Conservation (phyloP, 768 basidiomycete species). For the Multifurca ochricompacta region DNA sequence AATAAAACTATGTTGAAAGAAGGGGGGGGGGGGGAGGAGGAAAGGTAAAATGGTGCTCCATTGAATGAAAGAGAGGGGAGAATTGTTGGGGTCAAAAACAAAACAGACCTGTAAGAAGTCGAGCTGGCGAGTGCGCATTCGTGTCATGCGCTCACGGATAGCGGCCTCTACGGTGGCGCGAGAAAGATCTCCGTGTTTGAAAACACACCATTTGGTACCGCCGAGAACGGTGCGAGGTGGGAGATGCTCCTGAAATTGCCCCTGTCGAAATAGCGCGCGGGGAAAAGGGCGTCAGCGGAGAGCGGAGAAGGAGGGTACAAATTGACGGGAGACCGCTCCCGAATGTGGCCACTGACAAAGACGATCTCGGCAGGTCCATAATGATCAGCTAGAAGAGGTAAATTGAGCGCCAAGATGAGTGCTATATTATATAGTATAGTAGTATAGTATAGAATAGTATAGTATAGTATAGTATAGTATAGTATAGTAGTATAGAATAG, state of each 20-base stretch:
- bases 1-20: constrained; percentile 52
- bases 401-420: background rate
- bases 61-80: background rate
- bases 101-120: constrained; percentile 63
- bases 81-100: background rate
- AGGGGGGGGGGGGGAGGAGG: background rate
- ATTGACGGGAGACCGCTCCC: background rate
- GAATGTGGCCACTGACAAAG: constrained; percentile 40
- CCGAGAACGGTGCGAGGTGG: constrained; percentile 44
- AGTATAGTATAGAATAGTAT: no score
- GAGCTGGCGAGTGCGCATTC: constrained; percentile 51
- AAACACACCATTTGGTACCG: constrained; percentile 85
- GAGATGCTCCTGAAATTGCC: constrained; percentile 52
- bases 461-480: no score
- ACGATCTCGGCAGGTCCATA: constrained; percentile 79
- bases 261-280: constrained; percentile 37
- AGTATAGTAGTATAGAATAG: no score
- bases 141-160: constrained; percentile 60
- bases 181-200: constrained; percentile 44
- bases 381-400: constrained; percentile 58
- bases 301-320: no score
- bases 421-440: background rate
- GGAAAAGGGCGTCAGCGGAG: background rate
- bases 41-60: background rate
- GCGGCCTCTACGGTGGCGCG: constrained; percentile 51